phyloP scores from a whole-genome alignment of 768 basidiomycete species.

The Porphyrellus cyaneotinctus region DNA sequence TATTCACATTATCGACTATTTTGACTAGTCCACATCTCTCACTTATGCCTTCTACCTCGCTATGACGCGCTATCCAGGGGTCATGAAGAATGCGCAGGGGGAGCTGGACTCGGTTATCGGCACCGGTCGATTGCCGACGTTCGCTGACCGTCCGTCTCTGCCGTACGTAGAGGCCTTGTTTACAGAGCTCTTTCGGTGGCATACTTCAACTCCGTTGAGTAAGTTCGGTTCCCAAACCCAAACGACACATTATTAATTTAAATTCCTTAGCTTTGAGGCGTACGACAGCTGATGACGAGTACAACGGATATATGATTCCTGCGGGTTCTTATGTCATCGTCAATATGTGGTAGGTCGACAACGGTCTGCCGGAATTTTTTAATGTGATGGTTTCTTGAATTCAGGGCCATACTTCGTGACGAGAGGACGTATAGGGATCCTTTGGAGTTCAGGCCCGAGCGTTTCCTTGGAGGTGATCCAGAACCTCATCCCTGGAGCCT shows the following conservation, averaged over 20 bases:
- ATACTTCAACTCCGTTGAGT: slow-evolving; percentile 14
- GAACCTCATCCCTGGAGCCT: slow-evolving; percentile 12
- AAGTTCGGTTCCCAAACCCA: neutral
- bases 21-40: slow-evolving; percentile 11
- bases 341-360: slow-evolving; percentile 14
- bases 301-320: slow-evolving; percentile 22
- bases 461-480: slow-evolving; percentile 16
- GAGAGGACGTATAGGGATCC: slow-evolving; percentile 13
- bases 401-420: slow-evolving; percentile 20
- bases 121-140: slow-evolving; percentile 18
- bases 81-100: slow-evolving; percentile 23
- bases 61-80: slow-evolving; percentile 27
- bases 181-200: slow-evolving; percentile 25
- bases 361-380: too few species aligned
- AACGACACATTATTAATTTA: neutral
- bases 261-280: slow-evolving; percentile 4
- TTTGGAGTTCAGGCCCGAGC: slow-evolving; percentile 21
- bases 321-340: slow-evolving; percentile 12
- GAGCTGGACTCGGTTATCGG: slow-evolving; percentile 29
- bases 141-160: slow-evolving; percentile 21
- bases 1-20: neutral
- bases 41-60: slow-evolving; percentile 21
- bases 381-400: too few species aligned
- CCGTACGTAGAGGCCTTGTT: slow-evolving; percentile 27
- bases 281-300: slow-evolving; percentile 13